A percentile compares a stretch with the other conserved stretches of the same genome.
Conservation (phyloP, 2,329 filamentous ascomycete genomes). For the Microsporum canis region DNA sequence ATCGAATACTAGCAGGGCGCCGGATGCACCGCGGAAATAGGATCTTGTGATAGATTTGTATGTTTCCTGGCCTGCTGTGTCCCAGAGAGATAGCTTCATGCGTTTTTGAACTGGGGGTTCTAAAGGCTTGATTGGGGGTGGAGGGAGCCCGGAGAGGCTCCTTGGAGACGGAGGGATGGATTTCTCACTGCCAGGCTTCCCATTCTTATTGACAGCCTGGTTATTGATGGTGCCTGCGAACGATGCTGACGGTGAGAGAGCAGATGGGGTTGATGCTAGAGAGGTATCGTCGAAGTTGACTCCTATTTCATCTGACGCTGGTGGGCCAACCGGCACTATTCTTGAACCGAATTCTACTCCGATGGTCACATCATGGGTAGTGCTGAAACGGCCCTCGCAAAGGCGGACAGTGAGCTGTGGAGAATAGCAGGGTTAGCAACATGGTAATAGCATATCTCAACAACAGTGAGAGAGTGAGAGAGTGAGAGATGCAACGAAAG, state of each 20-base stretch:
- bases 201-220: conserved; percentile 4
- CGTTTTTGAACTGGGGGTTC: conserved; percentile 47
- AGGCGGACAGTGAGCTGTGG: conserved; percentile 77
- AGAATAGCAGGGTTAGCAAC: not conserved
- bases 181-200: conserved; percentile 11
- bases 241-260: conserved; percentile 6
- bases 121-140: conserved; percentile 25
- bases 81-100: conserved; percentile 93
- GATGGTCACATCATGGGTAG: conserved; percentile 93
- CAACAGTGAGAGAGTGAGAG: not conserved
- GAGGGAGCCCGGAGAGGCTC: conserved; percentile 22
- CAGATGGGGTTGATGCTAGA: conserved; percentile 4
- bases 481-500: not conserved
- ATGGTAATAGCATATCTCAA: not conserved
- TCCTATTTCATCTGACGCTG: conserved; percentile 50
- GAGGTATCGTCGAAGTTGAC: conserved; percentile 36
- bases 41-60: conserved; percentile 93
- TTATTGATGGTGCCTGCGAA: not conserved
- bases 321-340: conserved; percentile 81
- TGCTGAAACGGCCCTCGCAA: conserved; percentile 89
- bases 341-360: conserved; percentile 92
- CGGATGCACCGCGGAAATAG: conserved; percentile 75
- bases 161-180: conserved; percentile 13
- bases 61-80: conserved; percentile 92
- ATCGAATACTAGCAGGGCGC: conserved; percentile 83